Percentiles rank a stretch among this genome's conserved stretches.
These are phyloP conservation scores for Dothistroma septosporum DNA, from an alignment of 2,329 filamentous ascomycete species.

Conservation along the genomic window DNA sequence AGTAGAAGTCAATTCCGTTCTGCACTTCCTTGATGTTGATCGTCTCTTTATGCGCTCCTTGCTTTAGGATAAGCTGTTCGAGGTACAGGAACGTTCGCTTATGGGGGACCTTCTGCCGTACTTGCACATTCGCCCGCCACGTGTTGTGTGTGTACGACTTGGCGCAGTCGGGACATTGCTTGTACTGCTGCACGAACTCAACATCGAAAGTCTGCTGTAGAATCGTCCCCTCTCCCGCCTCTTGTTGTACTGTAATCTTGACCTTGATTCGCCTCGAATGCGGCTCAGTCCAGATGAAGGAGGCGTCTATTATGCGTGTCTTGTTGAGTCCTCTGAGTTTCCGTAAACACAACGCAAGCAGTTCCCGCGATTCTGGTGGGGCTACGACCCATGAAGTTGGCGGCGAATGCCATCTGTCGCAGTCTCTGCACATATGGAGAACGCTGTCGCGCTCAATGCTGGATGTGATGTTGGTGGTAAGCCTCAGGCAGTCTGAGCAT, in stretches of 20 bases:
- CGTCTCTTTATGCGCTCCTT: slow-evolving; percentile 83
- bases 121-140: slow-evolving; percentile 89
- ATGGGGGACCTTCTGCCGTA: slow-evolving; percentile 93
- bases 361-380: slow-evolving; percentile 79
- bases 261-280: slow-evolving; percentile 89
- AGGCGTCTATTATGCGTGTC: slow-evolving; percentile 90
- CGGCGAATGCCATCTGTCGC: slow-evolving; percentile 87
- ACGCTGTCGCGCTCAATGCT: slow-evolving; percentile 88
- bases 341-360: slow-evolving; percentile 85
- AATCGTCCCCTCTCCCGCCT: slow-evolving; percentile 62
- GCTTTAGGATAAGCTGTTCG: slow-evolving; percentile 94
- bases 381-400: slow-evolving; percentile 84
- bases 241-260: slow-evolving; percentile 87
- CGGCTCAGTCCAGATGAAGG: slow-evolving; percentile 97
- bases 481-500: slow-evolving; percentile 93
- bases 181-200: slow-evolving; percentile 80
- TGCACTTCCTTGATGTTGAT: slow-evolving; percentile 98
- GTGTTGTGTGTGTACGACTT: slow-evolving; percentile 97
- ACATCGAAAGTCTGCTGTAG: slow-evolving; percentile 95
- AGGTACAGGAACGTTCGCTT: slow-evolving; percentile 82
- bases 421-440: slow-evolving; percentile 88
- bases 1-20: slow-evolving; percentile 96
- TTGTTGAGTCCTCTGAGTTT: slow-evolving; percentile 82
- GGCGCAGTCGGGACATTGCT: slow-evolving; percentile 90
- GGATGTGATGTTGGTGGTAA: slow-evolving; percentile 86